Base-by-base conservation (phyloP, 371 early-diverging fungal species). In the Mortierella sp. region DNA sequence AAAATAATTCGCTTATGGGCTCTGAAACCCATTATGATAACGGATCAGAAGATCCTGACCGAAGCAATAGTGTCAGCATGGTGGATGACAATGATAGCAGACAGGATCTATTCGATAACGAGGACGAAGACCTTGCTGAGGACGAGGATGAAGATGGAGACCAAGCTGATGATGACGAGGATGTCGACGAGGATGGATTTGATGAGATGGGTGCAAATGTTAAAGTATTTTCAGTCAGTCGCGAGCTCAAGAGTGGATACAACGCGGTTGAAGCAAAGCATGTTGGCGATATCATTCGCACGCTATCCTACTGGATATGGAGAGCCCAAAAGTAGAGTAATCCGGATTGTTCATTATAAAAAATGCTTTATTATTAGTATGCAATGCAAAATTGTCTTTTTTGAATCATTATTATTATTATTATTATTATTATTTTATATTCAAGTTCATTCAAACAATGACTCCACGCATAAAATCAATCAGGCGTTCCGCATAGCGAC, bases 401-500 rank as follows among this genome's bases (percentile, higher is more conserved):
- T 47, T 43, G 4, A 15, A 43, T 47, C 17, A 47, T 6, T 17
- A 53, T 28, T 28, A 53, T 45, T 45, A 28, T 3, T 23, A 29
- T 13, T 53, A 53, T 53, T 26, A 53, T 53, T 26, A 28, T 53
- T 23, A 9, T 9, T 22, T 53, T 26, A 26, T 23, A 26, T 23
- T 26, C 10, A 15, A 13, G 10, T 23, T 56, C 19, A 19, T 59
- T 59, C 64, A 80, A 22, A 71, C 62, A 17, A 71, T 57, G 6
- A 62, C 72, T 0, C 85, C 82, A 5, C 76, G 70, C 64, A 89
- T 79, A 61, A 82, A 89, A 40, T 83, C 85, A 37, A 88, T 37
- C 43, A 90, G 66, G 13, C 90, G 69, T 60, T 85, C 83, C 0
- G 89, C 86, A 67, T 88, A 90, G 22, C 90, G 78, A n/a, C 84